Evolutionary conservation across 2,329 filamentous ascomycete genomes (phyloP), one percentile per base, ranked within the genome.

Genomic region (Leptographium lundbergii): DNA sequence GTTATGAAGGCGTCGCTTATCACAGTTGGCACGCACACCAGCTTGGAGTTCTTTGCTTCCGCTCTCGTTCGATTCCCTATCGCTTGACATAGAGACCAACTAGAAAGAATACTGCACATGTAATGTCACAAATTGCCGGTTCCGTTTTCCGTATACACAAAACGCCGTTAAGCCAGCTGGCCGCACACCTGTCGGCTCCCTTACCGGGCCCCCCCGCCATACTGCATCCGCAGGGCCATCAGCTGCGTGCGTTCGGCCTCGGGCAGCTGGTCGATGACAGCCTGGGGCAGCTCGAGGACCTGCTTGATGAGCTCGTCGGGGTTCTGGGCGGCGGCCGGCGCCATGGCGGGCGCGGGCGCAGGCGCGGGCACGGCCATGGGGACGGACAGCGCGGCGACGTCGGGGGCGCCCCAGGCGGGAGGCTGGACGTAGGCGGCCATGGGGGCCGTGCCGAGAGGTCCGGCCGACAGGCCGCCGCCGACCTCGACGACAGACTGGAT

Each of bases 191-290:
- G 3, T 11, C 10, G 9, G 5, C 32, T 4, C 34, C 32, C 0
- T n/a, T 17, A 63, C 56, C 56, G 36, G 29, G 54, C 59, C 2
- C 62, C 60, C 0, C 60, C 60, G 6, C 63, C 63, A 25, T 60
- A 65, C 56, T 65, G 64, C 61, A 61, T 54, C 34, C 90, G 80
- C 59, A 96, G 75, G 45, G 85, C 78, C 75, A 96, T 80, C 59
- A 97, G 86, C 71, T 96, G 90, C 61, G 82, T 81, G 58, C 87
- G 80, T 67, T 94, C 86, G 24, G 82, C 81, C 45, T 89, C 87
- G 6, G 87, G 84, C 55, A 96, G 75, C 67, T 84, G 81, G 69
- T 92, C 87, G 65, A 97, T 91, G 59, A 89, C 83, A 60, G 88
- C 80, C 67, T 89, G 87, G 2, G 90, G 82, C 75, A 96, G 84